Conservation (phyloP, 257 asterid species). For the Echium plantagineum region DNA sequence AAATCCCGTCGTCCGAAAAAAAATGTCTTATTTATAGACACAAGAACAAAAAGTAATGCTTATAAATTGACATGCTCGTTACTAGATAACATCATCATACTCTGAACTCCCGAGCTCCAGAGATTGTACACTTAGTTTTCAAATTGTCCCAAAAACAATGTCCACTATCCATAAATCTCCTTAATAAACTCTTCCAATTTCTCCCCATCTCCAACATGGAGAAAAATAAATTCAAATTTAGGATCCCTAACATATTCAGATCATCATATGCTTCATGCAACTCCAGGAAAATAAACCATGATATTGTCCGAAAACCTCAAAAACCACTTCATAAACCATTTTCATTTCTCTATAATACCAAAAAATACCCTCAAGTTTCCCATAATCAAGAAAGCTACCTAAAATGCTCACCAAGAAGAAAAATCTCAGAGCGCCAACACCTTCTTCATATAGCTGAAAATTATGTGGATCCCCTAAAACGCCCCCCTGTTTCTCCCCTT, state of each 20-base stretch:
- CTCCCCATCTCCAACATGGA: slow-evolving; percentile 15
- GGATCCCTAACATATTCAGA: slow-evolving; percentile 32
- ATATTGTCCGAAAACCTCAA: slow-evolving; percentile 18
- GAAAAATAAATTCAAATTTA: slow-evolving; percentile 26
- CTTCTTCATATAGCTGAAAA: slow-evolving; percentile 11
- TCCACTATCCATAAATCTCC: slow-evolving; percentile 1
- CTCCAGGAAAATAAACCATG: slow-evolving; percentile 26
- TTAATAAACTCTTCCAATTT: neutral
- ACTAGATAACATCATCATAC: too few relatives aligned
- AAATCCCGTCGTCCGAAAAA: too few relatives aligned
- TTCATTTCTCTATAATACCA: slow-evolving; percentile 8
- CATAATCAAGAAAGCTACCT: neutral
- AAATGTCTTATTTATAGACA: too few relatives aligned
- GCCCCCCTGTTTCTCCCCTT: slow-evolving; percentile 44
- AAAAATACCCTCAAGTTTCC: slow-evolving; percentile 3
- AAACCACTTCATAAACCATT: too few relatives aligned
- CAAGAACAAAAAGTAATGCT: too few relatives aligned
- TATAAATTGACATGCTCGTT: neutral
- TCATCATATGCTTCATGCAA: slow-evolving; percentile 37
- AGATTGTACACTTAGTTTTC: too few relatives aligned
- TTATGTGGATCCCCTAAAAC: slow-evolving; percentile 20
- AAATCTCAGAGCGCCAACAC: slow-evolving; percentile 6
- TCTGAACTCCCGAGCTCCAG: too few relatives aligned
- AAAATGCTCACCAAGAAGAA: slow-evolving; percentile 1
- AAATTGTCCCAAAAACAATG: neutral